Evolutionary conservation across 2,329 filamentous ascomycete species (phyloP), one percentile per base, ranked within the genome.

Genomic region (Dothistroma septosporum): DNA sequence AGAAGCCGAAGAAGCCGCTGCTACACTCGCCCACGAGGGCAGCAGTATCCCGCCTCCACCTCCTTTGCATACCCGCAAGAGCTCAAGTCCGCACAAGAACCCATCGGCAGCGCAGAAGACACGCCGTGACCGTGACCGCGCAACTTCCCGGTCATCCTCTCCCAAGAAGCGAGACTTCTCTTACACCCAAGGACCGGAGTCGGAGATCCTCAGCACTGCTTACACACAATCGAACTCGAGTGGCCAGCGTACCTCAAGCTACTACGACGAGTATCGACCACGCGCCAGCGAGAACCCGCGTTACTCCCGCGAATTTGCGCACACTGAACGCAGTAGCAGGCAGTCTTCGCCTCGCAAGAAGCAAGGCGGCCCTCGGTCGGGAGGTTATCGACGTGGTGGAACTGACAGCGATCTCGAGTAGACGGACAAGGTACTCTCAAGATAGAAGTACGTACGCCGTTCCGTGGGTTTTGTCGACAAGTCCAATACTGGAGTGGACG

Each of bases 1-100:
- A 48, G 73, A 75, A 66, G 68, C 79, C 72, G 75, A 78, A 72
- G 71, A 70, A 63, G 71, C 72, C 31, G 71, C 73, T n/a, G 68
- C 70, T 58, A 72, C 67, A 60, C 68, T 72, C 54, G 72, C 70
- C n/a, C 70, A 65, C 47, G 73, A 74, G 60, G 68, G 69, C 61
- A 67, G 61, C 48, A 41, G 64, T 56, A 32, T 66, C 56, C 69
- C 65, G 46, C 62, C 68, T 41, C 64, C 64, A 12, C 64, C 62
- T 33, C 63, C 63, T 37, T 57, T 65, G 5, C 65, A 64, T 33
- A 49, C 64, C 7, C 57, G 65, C 58, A 71, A 71, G 54, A 66
- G 65, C 46, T 64, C 66, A 24, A 67, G 64, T 28, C 72, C 70
- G 31, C 64, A 66, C 33, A 71, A 69, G 48, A 60, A 59, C 64